Percentiles rank a stretch among this genome's conserved stretches.
Conservation (phyloP, 2,329 filamentous ascomycete genomes). For the Penicillium palitans region DNA sequence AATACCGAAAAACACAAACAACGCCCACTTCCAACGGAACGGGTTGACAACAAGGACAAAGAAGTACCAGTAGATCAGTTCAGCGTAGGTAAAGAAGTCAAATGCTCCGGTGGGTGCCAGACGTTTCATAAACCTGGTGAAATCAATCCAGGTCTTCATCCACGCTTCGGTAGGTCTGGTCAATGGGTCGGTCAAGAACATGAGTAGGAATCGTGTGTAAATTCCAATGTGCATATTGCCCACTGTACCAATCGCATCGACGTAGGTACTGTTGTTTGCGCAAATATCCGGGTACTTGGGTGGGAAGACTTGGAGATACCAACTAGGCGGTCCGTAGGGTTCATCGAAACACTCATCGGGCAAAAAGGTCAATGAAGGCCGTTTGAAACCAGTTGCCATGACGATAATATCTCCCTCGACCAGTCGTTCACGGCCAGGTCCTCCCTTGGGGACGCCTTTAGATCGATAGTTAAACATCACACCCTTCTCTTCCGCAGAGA, state of each 20-base stretch:
- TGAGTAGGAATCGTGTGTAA: conserved; percentile 80
- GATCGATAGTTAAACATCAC: conserved; percentile 70
- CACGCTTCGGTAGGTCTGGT: conserved; percentile 68
- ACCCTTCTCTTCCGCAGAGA: conserved; percentile 62
- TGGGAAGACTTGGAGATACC: conserved; percentile 87
- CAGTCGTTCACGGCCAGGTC: conserved; percentile 65
- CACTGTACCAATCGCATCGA: conserved; percentile 76
- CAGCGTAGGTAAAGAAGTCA: conserved; percentile 86
- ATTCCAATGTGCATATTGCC: conserved; percentile 90
- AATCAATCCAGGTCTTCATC: conserved; percentile 86
- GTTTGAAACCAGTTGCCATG: conserved; percentile 79
- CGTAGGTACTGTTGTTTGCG: conserved; percentile 80
- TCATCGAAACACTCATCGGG: conserved; percentile 70
- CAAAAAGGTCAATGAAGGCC: conserved; percentile 71
- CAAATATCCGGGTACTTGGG: conserved; percentile 71
- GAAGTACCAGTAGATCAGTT: conserved; percentile 80
- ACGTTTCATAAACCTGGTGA: conserved; percentile 71
- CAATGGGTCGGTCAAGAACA: conserved; percentile 80
- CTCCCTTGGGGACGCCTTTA: conserved; percentile 72
- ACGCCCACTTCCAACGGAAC: conserved; percentile 86
- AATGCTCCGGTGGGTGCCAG: conserved; percentile 73
- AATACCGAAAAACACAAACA: conserved; percentile 78
- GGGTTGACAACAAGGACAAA: conserved; percentile 79
- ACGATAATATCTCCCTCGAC: conserved; percentile 75
- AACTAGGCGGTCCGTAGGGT: conserved; percentile 76